Percentiles rank a stretch among this genome's conserved stretches.
These are phyloP conservation scores for Corchorus capsularis DNA, from an alignment of 345 rosid genomes.

Conservation along the genomic window DNA sequence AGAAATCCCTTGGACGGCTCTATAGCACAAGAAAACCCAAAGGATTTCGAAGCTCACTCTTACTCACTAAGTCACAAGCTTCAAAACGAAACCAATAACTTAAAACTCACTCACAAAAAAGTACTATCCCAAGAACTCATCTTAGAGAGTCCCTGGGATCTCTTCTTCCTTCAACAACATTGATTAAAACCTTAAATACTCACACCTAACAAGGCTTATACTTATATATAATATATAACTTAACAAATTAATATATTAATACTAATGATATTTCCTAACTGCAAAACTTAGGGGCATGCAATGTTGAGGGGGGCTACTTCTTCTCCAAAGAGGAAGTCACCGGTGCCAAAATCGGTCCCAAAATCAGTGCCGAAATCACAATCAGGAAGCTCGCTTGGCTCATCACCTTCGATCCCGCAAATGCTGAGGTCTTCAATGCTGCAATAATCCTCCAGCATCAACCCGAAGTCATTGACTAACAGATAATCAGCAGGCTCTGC, in stretches of 20 bases:
- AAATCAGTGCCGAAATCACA: conserved; percentile 45
- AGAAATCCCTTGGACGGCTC: conserved; percentile 60
- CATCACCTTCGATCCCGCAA: conserved; percentile 44
- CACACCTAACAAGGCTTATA: neutral
- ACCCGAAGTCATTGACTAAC: conserved; percentile 52
- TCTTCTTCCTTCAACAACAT: neutral
- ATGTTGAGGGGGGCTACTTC: conserved; percentile 36
- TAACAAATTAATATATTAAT: neutral
- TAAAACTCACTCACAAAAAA: conserved; percentile 28
- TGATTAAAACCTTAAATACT: neutral
- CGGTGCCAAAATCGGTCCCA: conserved; percentile 23
- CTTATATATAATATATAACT: no score
- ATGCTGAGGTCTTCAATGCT: conserved; percentile 55
- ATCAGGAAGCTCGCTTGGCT: conserved; percentile 73
- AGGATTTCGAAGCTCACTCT: conserved; percentile 29
- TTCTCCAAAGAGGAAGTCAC: conserved; percentile 5
- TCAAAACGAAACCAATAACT: conserved; percentile 21
- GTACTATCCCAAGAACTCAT: conserved; percentile 23
- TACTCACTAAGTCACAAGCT: neutral
- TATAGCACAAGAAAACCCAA: conserved; percentile 66
- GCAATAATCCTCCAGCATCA: conserved; percentile 50
- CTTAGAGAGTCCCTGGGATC: conserved; percentile 25
- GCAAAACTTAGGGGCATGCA: conserved; percentile 85
- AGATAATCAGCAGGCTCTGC: conserved; percentile 44
- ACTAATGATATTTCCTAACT: conserved; percentile 40